Percentiles rank a stretch among this genome's conserved stretches.
Conservation (phyloP, 139 green algal species). For the Limnomonas spitsbergensis region DNA sequence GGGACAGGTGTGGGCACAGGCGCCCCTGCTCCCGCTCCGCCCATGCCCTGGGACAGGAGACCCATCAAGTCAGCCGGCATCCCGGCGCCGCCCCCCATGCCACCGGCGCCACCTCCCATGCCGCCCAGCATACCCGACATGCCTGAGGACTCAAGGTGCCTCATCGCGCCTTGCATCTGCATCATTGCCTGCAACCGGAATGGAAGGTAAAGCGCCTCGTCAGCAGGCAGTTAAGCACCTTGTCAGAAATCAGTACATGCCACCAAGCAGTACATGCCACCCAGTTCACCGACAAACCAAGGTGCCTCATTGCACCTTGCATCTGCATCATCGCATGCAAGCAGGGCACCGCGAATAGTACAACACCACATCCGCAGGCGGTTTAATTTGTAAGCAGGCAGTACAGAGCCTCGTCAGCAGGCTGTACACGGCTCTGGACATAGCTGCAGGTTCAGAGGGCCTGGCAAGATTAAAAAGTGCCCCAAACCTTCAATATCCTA, state of each 20-base stretch:
- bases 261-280: no score
- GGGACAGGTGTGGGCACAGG: slow-evolving; percentile 7
- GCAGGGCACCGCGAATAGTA: no score
- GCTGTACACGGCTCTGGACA: no score
- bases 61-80: slow-evolving; percentile 31
- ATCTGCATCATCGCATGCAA: slow-evolving; percentile 67
- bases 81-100: slow-evolving; percentile 28
- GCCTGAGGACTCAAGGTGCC: background rate
- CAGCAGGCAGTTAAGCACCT: no score
- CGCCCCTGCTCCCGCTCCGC: slow-evolving; percentile 13
- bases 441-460: no score
- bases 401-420: no score
- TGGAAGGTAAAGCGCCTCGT: no score
- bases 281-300: background rate
- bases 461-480: no score
- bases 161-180: slow-evolving; percentile 49
- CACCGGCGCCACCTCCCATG: background rate
- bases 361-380: no score
- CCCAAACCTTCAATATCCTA: no score
- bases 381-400: no score
- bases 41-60: background rate
- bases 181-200: slow-evolving; percentile 67
- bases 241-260: no score
- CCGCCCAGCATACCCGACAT: background rate
- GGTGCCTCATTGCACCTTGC: slow-evolving; percentile 27